Evolutionary conservation across 352 stramenopile species (phyloP), one percentile per base, ranked within the genome.

Genomic region (Elongisporangium anandrum): DNA sequence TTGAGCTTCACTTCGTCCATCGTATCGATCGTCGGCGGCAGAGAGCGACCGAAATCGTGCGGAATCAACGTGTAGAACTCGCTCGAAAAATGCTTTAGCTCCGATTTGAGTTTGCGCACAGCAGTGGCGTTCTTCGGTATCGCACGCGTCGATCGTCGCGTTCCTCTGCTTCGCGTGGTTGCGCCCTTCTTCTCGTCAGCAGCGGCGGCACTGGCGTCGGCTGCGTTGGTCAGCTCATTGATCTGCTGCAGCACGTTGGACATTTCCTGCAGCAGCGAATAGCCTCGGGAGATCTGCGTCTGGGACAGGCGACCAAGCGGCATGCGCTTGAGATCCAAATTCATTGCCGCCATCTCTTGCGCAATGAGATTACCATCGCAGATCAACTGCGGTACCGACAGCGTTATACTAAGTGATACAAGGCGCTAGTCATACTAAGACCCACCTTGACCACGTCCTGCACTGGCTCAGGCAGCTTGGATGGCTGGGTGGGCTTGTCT

Each of bases 61-160:
- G 81, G 81, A 49, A 91, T 86, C 26, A 91, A 48, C 24, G 79
- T 81, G 68, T 91, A 91, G 52, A 91, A 89, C 10, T 83, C 73
- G 49, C 71, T 88, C 9, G 77, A 80, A 0, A 88, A 64, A 19
- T 69, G 41, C 53, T 89, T 91, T 6, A 91, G 61, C 20, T 77
- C 69, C 3, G 24, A 64, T 56, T 85, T 88, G 13, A 82, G 64
- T 26, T 69, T 68, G 55, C 70, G 63, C 13, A 81, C 66, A 38
- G 75, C 58, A 15, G 63, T 48, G 26, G 72, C 57, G 61, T 66
- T 71, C 20, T 63, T 57, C 26, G 67, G 72, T 9, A 59, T 23
- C 10, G 64, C 45, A 50, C 60, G 64, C 26, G 60, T 68, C 15
- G 61, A 69, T 65, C 64, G 66, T 4, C 64, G 62, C 12, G 60